phyloP scores from a whole-genome alignment of 495 filamentous ascomycete species.

The Letharia columbiana region DNA sequence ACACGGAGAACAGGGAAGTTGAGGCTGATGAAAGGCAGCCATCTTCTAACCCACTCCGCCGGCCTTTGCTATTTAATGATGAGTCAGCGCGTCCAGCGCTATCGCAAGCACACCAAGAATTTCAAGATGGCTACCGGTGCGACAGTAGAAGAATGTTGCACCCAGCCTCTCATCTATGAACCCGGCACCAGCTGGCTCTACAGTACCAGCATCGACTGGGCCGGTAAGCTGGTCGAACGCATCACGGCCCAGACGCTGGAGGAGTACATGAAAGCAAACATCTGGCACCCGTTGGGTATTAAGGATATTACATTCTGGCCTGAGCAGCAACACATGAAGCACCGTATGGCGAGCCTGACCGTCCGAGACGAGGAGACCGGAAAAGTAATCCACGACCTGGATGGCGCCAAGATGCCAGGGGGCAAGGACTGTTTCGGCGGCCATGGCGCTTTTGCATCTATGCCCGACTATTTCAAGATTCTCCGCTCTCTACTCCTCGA shows the following conservation, averaged over 20 bases:
- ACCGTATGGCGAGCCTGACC: slow-evolving; percentile 32
- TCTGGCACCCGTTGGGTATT: slow-evolving; percentile 41
- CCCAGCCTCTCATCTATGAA: slow-evolving; percentile 38
- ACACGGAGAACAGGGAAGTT: neutral
- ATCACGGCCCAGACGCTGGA: slow-evolving; percentile 32
- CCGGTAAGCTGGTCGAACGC: slow-evolving; percentile 37
- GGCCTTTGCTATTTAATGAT: slow-evolving; percentile 40
- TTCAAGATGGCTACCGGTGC: neutral
- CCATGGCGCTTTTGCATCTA: slow-evolving; percentile 41
- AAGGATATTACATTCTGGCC: slow-evolving; percentile 37
- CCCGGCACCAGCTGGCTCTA: slow-evolving; percentile 46
- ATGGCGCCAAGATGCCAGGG: slow-evolving; percentile 20
- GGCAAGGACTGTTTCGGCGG: slow-evolving; percentile 42
- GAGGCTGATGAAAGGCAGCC: neutral
- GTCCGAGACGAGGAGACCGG: slow-evolving; percentile 15
- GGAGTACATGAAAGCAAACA: slow-evolving; percentile 38
- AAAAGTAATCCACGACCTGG: slow-evolving; percentile 7
- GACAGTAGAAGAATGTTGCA: slow-evolving; percentile 26
- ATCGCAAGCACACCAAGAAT: slow-evolving; percentile 22
- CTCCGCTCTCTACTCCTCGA: slow-evolving; percentile 40
- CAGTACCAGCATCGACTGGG: slow-evolving; percentile 44
- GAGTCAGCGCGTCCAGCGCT: slow-evolving; percentile 30
- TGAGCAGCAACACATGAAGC: slow-evolving; percentile 30
- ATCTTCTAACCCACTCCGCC: slow-evolving; percentile 42
- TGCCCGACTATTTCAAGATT: slow-evolving; percentile 42